Evolutionary conservation across 345 rosid genomes (phyloP).

Genomic region (Syzygium aqueum): DNA sequence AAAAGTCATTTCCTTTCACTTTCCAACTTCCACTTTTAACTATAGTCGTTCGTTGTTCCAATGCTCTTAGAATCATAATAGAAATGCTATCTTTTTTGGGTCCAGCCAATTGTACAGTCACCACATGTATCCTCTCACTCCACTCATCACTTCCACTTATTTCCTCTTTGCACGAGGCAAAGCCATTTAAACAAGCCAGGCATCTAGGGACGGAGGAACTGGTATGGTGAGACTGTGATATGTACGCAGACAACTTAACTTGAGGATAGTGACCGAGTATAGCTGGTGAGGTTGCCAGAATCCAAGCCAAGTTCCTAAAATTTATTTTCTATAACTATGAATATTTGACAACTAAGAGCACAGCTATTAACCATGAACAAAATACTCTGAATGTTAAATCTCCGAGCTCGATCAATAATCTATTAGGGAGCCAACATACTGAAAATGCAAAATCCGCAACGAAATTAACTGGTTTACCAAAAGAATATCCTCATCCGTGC

Average conservation of each 20-base stretch:
- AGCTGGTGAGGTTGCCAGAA: neutral
- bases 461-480: conserved; percentile 33
- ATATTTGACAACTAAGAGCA: neutral
- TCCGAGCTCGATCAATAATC: neutral
- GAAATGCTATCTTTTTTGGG: neutral
- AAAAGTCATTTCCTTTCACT: neutral
- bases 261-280: neutral
- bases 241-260: neutral
- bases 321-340: neutral
- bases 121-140: neutral
- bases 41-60: neutral
- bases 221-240: neutral
- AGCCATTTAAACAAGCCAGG: neutral
- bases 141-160: neutral
- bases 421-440: neutral
- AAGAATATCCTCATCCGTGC: conserved; percentile 86
- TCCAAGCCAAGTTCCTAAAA: neutral
- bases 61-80: neutral
- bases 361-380: neutral
- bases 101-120: neutral
- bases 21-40: neutral
- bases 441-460: neutral
- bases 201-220: neutral
- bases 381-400: neutral
- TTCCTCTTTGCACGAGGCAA: neutral